Percentiles rank a stretch among this genome's conserved stretches.
These are phyloP conservation scores for Starmerella gropengiesseri DNA, from an alignment of 805 yeast species.

Conservation along the genomic window DNA sequence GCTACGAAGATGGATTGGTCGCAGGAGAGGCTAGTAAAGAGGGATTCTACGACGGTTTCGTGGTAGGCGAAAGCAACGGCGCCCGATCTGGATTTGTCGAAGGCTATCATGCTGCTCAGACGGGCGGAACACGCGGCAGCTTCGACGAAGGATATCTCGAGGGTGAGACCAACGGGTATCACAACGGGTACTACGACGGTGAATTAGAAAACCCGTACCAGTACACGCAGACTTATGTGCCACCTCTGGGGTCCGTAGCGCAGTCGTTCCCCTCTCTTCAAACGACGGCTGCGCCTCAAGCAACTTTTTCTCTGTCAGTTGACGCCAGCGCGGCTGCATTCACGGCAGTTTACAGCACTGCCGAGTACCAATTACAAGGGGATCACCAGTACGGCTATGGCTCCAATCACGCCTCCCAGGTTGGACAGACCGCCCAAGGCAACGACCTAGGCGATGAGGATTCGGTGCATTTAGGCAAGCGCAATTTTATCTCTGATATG, in stretches of 20 bases:
- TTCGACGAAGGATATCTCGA: constrained; percentile 10
- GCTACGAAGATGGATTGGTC: constrained; percentile 5
- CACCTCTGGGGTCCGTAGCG: background rate
- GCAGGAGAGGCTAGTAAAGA: background rate
- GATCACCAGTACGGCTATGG: no score
- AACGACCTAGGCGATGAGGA: background rate
- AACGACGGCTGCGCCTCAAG: background rate
- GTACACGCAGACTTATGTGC: constrained; percentile 11
- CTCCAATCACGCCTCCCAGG: no score
- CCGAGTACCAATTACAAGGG: no score
- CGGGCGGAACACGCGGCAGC: background rate
- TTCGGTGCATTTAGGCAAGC: background rate
- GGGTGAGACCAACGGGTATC: constrained; percentile 14
- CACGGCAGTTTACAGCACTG: background rate
- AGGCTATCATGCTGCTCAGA: constrained; percentile 16
- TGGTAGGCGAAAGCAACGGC: constrained; percentile 11
- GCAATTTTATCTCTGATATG: background rate
- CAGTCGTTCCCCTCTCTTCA: background rate
- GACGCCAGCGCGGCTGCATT: no score
- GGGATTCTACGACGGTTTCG: constrained; percentile 9
- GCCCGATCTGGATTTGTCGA: constrained; percentile 17
- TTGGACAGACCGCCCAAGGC: no score
- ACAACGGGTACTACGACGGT: constrained; percentile 20
- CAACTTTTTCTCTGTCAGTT: no score
- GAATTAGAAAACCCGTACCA: constrained; percentile 4